A percentile compares a stretch with the other conserved stretches of the same genome.
Conservation (phyloP, 768 basidiomycete species). For the Hydnomerulius pinastri region DNA sequence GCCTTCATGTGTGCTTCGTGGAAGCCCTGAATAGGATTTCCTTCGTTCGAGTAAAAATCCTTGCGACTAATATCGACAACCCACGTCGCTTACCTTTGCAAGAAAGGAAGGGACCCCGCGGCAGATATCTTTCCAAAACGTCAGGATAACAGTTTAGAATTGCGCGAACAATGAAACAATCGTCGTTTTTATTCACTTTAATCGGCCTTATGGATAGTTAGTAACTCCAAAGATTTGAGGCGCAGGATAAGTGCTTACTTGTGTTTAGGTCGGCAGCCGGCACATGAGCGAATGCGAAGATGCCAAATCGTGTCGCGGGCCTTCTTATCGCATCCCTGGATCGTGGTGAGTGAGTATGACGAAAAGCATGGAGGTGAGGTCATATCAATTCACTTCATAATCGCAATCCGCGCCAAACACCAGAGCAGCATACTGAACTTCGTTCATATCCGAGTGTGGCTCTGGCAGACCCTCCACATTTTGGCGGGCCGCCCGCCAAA, state of each 20-base stretch:
- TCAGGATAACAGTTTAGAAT: slow-evolving; percentile 9
- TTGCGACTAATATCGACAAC: neutral
- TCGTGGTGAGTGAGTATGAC: slow-evolving; percentile 1
- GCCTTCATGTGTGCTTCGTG: slow-evolving; percentile 18
- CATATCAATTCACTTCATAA: slow-evolving; percentile 22
- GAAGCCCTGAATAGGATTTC: slow-evolving; percentile 21
- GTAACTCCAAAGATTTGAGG: neutral
- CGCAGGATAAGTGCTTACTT: slow-evolving; percentile 17
- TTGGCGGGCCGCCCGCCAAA: slow-evolving; percentile 36
- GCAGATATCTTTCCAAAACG: slow-evolving; percentile 24
- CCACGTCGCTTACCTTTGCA: slow-evolving; percentile 19
- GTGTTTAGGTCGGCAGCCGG: slow-evolving; percentile 24
- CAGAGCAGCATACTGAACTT: slow-evolving; percentile 53
- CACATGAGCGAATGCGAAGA: slow-evolving; percentile 34
- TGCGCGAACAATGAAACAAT: slow-evolving; percentile 7
- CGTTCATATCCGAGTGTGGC: slow-evolving; percentile 46
- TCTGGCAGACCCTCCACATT: slow-evolving; percentile 45
- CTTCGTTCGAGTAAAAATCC: slow-evolving; percentile 17
- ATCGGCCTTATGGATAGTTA: slow-evolving; percentile 16
- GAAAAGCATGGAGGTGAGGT: neutral
- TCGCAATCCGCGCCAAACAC: slow-evolving; percentile 50
- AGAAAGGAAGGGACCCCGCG: slow-evolving; percentile 26
- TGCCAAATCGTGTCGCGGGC: slow-evolving; percentile 34
- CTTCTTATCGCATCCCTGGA: slow-evolving; percentile 25
- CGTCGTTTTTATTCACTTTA: slow-evolving; percentile 11